Evolutionary conservation across 2,329 filamentous ascomycete genomes (phyloP), one percentile per base, ranked within the genome.

Genomic region (Diaporthe amygdali): DNA sequence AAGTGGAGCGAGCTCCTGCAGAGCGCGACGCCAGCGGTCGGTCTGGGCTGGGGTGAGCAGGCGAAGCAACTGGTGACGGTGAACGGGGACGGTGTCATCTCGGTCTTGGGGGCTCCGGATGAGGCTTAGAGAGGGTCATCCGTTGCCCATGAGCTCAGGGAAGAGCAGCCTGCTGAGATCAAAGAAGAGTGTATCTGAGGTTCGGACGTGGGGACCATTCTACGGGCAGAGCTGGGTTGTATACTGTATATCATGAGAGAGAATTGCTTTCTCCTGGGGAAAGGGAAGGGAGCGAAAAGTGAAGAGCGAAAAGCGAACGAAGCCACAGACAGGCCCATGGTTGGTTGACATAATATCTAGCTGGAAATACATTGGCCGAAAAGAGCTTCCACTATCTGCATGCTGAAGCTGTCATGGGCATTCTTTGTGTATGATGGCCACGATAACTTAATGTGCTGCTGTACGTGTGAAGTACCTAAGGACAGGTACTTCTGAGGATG

Each of bases 1-100:
- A 87, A 89, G 71, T 99, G 96, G 96, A 93, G 91, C 54, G 95
- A 98, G 85, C 92, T 93, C 12, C 85, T 98, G 75, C 89, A 92
- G 77, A 94, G 90, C 79, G 93, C 92, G 3, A 88, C 94, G 30
- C 88, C 93, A 20, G 92, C 93, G 0, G 89, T 92, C 37, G 90
- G 92, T 25, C 87, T 97, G 59, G 87, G 88, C 72, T 99, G 96
- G 96, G 94, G 94, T 9, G 84, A 88, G 30, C 87, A 89, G 63
- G 96, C 93, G 14, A 91, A 91, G 81, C 92, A 90, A 76, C 85
- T 98, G 76, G 85, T 97, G 66, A 88, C 92, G 22, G 86, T 97
- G 74, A 94, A 93, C 77, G 86, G 84, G 20, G 92, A 95, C 63
- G 96, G 96, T 20, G 89, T 91, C 55, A 82, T 98, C 67, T 94